These are phyloP conservation scores for Aegilops bicornis DNA, from an alignment of 176 grass and related monocot genomes.

Conservation along the genomic window DNA sequence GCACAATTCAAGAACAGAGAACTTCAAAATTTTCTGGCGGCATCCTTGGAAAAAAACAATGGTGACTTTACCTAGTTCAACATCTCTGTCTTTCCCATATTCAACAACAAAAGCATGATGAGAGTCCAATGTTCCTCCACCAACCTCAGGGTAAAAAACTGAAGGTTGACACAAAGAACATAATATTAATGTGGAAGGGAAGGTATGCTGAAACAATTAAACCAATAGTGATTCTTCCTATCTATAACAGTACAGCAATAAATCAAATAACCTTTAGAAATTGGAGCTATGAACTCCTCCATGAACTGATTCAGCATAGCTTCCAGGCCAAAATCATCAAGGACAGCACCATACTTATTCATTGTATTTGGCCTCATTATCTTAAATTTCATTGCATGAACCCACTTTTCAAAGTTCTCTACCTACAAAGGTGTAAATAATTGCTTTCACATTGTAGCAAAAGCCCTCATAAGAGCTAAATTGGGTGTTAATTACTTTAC, in stretches of 20 bases:
- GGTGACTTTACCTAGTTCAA: slow-evolving; percentile 70
- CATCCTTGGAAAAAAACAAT: neutral
- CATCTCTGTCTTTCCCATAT: slow-evolving; percentile 92
- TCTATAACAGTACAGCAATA: slow-evolving; percentile 12
- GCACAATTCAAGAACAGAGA: neutral
- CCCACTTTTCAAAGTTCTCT: slow-evolving; percentile 95
- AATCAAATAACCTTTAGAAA: slow-evolving; percentile 69
- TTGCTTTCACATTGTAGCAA: neutral
- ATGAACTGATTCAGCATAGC: slow-evolving; percentile 87
- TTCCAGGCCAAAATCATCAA: slow-evolving; percentile 98
- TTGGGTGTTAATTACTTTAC: neutral
- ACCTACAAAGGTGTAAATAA: slow-evolving; percentile 58
- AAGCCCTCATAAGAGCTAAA: slow-evolving; percentile 12
- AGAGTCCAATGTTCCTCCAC: slow-evolving; percentile 78
- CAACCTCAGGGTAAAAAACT: slow-evolving; percentile 90
- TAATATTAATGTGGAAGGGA: slow-evolving; percentile 27
- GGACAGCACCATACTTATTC: slow-evolving; percentile 97
- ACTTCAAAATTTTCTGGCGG: neutral
- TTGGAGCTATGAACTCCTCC: slow-evolving; percentile 86
- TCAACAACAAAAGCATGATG: slow-evolving; percentile 99
- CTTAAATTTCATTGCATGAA: slow-evolving; percentile 79
- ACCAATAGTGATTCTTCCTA: neutral
- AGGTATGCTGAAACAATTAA: slow-evolving; percentile 8
- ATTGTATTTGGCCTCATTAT: slow-evolving; percentile 99
- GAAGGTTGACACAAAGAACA: slow-evolving; percentile 38